A percentile compares a stretch with the other conserved stretches of the same genome.
These are phyloP conservation scores for Chlamydomonas sp. DNA, from an alignment of 139 green algal species.

Conservation along the genomic window DNA sequence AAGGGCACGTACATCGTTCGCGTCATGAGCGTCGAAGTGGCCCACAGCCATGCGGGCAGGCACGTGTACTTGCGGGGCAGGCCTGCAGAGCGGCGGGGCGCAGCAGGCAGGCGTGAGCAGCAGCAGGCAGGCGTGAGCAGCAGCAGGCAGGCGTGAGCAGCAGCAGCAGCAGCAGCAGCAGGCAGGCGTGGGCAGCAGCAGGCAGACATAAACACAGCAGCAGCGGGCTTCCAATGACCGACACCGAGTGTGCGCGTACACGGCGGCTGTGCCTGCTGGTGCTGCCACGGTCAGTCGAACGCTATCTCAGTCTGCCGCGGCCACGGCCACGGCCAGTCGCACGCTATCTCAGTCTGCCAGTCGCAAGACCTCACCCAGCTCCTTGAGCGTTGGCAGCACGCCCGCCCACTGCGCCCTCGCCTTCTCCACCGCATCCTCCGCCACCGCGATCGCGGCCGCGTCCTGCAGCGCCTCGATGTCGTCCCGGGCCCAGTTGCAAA, in stretches of 20 bases:
- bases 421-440: conserved; percentile 20
- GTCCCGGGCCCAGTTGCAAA: conserved; percentile 27
- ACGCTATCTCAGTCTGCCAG: no score
- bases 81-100: conserved; percentile 14
- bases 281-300: no score
- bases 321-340: no score
- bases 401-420: conserved; percentile 23
- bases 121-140: no score
- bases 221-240: no score
- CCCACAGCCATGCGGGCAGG: conserved; percentile 58
- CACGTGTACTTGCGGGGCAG: conserved; percentile 39
- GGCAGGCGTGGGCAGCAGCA: no score
- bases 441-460: conserved; percentile 21
- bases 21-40: conserved; percentile 55
- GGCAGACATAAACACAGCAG: no score
- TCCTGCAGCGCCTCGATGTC: conserved; percentile 43
- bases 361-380: conserved; percentile 18
- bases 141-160: no score
- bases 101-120: neutral
- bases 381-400: conserved; percentile 26
- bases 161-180: no score
- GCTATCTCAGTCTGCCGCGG: no score
- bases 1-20: conserved; percentile 60
- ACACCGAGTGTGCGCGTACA: no score
- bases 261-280: no score